phyloP scores from a whole-genome alignment of 805 yeast genomes.

The Zygosaccharomyces pseudorouxii region DNA sequence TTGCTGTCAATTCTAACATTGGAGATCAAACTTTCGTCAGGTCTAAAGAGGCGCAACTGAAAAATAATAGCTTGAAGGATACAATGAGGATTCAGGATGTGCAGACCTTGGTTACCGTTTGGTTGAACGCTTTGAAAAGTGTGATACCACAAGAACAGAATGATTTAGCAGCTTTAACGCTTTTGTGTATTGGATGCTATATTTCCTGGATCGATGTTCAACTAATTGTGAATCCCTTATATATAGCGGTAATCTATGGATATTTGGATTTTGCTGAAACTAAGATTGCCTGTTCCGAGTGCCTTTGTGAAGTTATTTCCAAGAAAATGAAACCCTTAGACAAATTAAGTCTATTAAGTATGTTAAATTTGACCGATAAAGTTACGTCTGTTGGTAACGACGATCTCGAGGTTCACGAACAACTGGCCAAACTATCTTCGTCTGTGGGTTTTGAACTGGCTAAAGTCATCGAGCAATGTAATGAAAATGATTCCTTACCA shows the following conservation, averaged over 20 bases:
- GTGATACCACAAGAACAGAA: conserved; percentile 19
- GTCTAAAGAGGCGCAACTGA: conserved; percentile 54
- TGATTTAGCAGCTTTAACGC: conserved; percentile 36
- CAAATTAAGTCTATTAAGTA: conserved; percentile 56
- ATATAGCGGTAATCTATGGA: conserved; percentile 53
- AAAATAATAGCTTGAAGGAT: conserved; percentile 75
- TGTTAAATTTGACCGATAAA: conserved; percentile 61
- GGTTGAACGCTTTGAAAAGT: conserved; percentile 48
- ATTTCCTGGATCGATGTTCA: conserved; percentile 90
- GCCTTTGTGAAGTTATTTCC: conserved; percentile 54
- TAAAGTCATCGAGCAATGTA: conserved; percentile 56
- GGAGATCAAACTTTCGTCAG: conserved; percentile 86
- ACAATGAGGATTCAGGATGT: conserved; percentile 74
- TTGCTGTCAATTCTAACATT: conserved; percentile 81
- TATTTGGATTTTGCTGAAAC: conserved; percentile 48
- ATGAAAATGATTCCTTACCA: conserved; percentile 33
- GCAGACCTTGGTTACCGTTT: conserved; percentile 54
- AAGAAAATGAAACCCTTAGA: conserved; percentile 75
- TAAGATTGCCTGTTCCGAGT: conserved; percentile 52
- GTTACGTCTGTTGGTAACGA: conserved; percentile 33
- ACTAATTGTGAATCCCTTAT: conserved; percentile 59
- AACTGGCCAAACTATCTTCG: conserved; percentile 67
- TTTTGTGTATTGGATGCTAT: conserved; percentile 71
- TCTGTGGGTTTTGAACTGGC: conserved; percentile 72
- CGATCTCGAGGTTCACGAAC: conserved; percentile 68